Conservation (phyloP, 306 rosid species). For the Betula pendula region DNA sequence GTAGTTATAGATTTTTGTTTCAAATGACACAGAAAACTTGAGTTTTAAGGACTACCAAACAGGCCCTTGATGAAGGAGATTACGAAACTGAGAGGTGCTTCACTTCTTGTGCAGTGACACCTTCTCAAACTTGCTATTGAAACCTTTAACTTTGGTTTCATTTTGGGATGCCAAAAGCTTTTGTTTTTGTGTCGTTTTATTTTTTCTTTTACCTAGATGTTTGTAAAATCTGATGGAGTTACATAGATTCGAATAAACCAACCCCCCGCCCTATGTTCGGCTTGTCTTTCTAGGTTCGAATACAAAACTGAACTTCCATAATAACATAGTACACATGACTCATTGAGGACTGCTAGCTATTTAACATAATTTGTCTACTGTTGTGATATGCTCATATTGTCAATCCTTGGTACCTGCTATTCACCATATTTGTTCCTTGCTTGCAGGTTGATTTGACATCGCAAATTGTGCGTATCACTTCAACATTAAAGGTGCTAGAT, state of each 20-base stretch:
- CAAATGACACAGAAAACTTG: background rate
- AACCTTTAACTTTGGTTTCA: background rate
- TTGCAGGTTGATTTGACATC: constrained; percentile 91
- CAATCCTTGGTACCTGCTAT: constrained; percentile 5
- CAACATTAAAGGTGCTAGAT: constrained; percentile 71
- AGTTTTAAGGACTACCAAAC: background rate
- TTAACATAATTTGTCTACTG: background rate
- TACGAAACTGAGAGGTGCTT: background rate
- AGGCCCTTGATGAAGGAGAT: background rate
- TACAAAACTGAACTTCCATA: background rate
- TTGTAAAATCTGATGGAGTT: background rate
- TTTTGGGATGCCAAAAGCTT: background rate
- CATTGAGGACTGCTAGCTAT: background rate
- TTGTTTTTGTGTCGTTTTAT: background rate
- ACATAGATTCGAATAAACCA: background rate
- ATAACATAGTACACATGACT: background rate
- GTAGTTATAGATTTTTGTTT: background rate
- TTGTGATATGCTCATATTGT: background rate
- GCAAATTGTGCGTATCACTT: constrained; percentile 72
- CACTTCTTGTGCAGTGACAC: too few species aligned
- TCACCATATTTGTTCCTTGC: constrained; percentile 8
- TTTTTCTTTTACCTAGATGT: too few species aligned
- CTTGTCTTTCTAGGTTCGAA: background rate
- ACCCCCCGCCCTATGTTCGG: background rate
- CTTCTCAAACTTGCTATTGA: background rate